Percentiles rank a stretch among this genome's conserved stretches.
Evolutionary conservation across 1,284 basidiomycete species (phyloP).

Genomic region (Peniophora sp.): DNA sequence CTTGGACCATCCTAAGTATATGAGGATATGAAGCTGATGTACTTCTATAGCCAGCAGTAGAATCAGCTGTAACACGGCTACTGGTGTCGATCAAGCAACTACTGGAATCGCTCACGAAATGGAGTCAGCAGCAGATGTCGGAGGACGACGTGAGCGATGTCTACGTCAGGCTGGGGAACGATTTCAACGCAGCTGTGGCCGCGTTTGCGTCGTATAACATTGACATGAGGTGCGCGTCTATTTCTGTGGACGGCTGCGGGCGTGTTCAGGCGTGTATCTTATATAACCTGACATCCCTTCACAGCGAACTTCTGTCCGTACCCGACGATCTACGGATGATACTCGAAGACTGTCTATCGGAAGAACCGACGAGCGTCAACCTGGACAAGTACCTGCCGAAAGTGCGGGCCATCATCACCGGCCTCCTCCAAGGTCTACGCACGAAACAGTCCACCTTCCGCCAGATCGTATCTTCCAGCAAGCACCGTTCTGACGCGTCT

Average conservation of each 20-base stretch:
- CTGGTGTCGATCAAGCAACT: conserved; percentile 94
- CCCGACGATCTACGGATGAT: conserved; percentile 86
- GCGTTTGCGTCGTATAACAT: conserved; percentile 86
- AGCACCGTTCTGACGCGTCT: conserved; percentile 39
- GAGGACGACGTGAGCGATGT: conserved; percentile 92
- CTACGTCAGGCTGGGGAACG: conserved; percentile 94
- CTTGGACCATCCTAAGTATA: too few relatives aligned
- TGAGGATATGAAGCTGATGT: too few relatives aligned
- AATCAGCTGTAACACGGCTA: conserved; percentile 88
- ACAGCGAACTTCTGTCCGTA: conserved; percentile 81
- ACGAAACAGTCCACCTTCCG: conserved; percentile 83
- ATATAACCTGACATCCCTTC: not conserved
- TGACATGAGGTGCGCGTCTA: conserved; percentile 75
- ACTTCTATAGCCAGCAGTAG: conserved; percentile 58
- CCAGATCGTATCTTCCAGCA: conserved; percentile 52
- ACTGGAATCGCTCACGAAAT: conserved; percentile 85
- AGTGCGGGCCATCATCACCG: conserved; percentile 91
- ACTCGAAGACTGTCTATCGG: conserved; percentile 85
- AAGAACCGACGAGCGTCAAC: conserved; percentile 81
- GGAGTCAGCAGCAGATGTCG: conserved; percentile 71
- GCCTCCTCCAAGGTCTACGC: conserved; percentile 85
- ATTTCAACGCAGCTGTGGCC: conserved; percentile 90
- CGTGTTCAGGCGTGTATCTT: not conserved
- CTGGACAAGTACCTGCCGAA: conserved; percentile 87
- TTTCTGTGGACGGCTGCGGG: not conserved